These are phyloP conservation scores for Aphanomyces invadans DNA, from an alignment of 352 stramenopile species.

Conservation along the genomic window DNA sequence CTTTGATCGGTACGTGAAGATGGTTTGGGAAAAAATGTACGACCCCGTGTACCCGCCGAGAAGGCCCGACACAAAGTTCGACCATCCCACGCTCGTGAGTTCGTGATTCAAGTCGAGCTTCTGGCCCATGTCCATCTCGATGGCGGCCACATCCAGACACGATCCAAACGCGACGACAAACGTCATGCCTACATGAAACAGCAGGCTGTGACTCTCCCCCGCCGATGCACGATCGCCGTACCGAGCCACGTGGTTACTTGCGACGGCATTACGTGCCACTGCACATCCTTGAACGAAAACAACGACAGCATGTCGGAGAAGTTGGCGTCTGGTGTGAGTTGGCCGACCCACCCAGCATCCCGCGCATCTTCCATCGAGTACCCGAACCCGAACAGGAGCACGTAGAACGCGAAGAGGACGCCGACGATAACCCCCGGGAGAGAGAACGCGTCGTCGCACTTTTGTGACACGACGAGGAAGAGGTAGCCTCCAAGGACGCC, in stretches of 20 bases:
- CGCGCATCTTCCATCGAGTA: slow-evolving; percentile 87
- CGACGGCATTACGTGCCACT: slow-evolving; percentile 83
- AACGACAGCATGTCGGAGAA: slow-evolving; percentile 78
- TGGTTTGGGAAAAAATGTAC: slow-evolving; percentile 99
- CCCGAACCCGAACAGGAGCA: slow-evolving; percentile 60
- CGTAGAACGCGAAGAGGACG: slow-evolving; percentile 90
- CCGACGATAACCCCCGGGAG: slow-evolving; percentile 76
- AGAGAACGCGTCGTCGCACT: slow-evolving; percentile 65
- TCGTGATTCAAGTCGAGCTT: slow-evolving; percentile 95
- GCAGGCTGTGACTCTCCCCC: too few relatives aligned
- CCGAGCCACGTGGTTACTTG: slow-evolving; percentile 88
- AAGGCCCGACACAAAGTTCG: slow-evolving; percentile 93
- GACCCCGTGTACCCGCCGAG: slow-evolving; percentile 95
- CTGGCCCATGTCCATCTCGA: slow-evolving; percentile 94
- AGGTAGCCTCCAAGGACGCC: slow-evolving; percentile 74
- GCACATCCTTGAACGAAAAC: slow-evolving; percentile 87
- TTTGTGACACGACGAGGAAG: slow-evolving; percentile 76
- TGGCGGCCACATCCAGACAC: slow-evolving; percentile 95
- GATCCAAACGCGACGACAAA: slow-evolving; percentile 97
- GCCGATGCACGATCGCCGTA: too few relatives aligned
- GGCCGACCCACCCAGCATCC: slow-evolving; percentile 85
- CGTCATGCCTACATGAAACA: slow-evolving; percentile 70
- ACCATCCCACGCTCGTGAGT: slow-evolving; percentile 90
- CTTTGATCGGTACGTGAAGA: slow-evolving; percentile 94
- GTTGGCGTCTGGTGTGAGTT: slow-evolving; percentile 43